Conservation (phyloP, 164 flowering plant genomes). For the Magnolia changhungtana region DNA sequence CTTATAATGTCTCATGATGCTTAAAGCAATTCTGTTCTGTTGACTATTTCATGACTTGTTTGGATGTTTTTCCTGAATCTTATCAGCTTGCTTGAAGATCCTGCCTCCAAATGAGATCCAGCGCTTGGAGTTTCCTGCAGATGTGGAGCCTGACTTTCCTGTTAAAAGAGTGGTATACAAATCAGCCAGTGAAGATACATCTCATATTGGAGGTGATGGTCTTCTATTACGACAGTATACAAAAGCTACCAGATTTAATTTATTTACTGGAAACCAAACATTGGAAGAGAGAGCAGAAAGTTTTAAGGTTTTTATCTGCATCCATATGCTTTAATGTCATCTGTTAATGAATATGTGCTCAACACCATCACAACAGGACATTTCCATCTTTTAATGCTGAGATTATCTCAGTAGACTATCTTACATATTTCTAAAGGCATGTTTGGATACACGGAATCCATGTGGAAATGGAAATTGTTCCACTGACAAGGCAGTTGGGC, state of each 20-base stretch:
- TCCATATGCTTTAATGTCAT: slow-evolving; percentile 4
- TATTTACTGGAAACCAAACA: slow-evolving; percentile 82
- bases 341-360: neutral
- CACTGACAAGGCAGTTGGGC: no score
- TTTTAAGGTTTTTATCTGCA: slow-evolving; percentile 56
- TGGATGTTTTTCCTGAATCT: neutral
- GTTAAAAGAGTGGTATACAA: slow-evolving; percentile 54
- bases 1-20: no score
- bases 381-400: neutral
- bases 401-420: neutral
- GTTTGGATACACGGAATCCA: no score
- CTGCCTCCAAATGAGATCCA: slow-evolving; percentile 70
- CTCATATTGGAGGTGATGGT: slow-evolving; percentile 26
- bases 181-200: slow-evolving; percentile 31
- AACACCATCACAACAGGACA: neutral
- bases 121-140: slow-evolving; percentile 53
- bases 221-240: slow-evolving; percentile 23
- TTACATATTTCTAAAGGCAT: no score
- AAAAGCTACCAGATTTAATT: slow-evolving; percentile 56
- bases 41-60: no score
- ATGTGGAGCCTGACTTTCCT: slow-evolving; percentile 26
- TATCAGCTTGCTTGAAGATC: slow-evolving; percentile 82
- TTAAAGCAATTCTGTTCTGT: no score
- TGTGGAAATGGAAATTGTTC: no score
- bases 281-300: slow-evolving; percentile 64